Evolutionary conservation across 495 filamentous ascomycete species (phyloP).

Genomic region (Annulohypoxylon stygium): DNA sequence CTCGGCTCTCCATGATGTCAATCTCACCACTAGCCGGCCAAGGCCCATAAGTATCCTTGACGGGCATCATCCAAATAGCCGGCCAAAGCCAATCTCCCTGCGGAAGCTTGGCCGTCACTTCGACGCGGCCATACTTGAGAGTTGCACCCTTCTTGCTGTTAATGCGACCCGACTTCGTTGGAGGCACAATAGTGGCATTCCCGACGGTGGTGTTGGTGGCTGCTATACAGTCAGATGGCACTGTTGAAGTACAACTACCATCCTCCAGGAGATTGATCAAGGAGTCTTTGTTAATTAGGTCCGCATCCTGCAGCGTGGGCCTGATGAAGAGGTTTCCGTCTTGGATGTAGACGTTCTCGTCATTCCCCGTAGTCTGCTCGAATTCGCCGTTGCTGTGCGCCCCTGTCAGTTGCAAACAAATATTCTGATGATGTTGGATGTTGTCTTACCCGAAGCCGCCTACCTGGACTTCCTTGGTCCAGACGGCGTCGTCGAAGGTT

Average conservation of each 20-base stretch:
- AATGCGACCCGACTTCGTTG: slow-evolving; percentile 82
- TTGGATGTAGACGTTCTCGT: slow-evolving; percentile 79
- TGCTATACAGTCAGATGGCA: slow-evolving; percentile 70
- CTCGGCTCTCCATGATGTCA: slow-evolving; percentile 82
- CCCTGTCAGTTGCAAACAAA: slow-evolving; percentile 14
- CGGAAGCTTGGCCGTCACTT: slow-evolving; percentile 81
- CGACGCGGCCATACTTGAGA: slow-evolving; percentile 85
- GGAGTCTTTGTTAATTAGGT: slow-evolving; percentile 70
- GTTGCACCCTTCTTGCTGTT: slow-evolving; percentile 74
- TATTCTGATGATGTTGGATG: slow-evolving; percentile 31
- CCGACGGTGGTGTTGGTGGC: slow-evolving; percentile 73
- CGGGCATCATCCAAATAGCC: slow-evolving; percentile 92
- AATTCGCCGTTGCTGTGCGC: slow-evolving; percentile 80
- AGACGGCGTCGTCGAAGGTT: slow-evolving; percentile 69
- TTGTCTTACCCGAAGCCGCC: slow-evolving; percentile 80
- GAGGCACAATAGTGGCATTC: slow-evolving; percentile 80
- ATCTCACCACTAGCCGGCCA: slow-evolving; percentile 91
- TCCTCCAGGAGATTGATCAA: slow-evolving; percentile 74
- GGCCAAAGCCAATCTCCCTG: slow-evolving; percentile 90
- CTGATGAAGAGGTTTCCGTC: slow-evolving; percentile 78
- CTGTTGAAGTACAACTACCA: slow-evolving; percentile 73
- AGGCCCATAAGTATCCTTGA: slow-evolving; percentile 74
- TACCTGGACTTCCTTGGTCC: slow-evolving; percentile 83
- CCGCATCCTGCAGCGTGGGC: slow-evolving; percentile 78
- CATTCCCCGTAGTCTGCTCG: slow-evolving; percentile 74